phyloP scores from a whole-genome alignment of 495 filamentous ascomycete genomes.

The Penicillium fimorum region DNA sequence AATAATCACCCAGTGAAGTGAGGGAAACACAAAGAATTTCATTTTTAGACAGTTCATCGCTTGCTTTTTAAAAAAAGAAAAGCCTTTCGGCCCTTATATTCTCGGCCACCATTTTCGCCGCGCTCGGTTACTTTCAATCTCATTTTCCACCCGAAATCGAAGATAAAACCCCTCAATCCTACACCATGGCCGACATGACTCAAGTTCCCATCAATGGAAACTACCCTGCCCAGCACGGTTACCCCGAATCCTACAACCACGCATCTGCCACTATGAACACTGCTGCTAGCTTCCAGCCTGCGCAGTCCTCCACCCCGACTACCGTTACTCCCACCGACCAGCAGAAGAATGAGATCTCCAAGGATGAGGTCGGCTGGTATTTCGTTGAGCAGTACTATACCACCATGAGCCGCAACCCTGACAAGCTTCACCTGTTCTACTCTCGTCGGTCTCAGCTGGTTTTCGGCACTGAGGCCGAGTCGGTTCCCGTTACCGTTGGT shows the following conservation, averaged over 20 bases:
- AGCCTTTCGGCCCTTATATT: constrained; percentile 2
- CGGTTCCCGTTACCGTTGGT: constrained; percentile 77
- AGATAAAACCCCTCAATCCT: constrained; percentile 18
- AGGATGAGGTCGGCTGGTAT: constrained; percentile 97
- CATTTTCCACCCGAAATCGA: constrained; percentile 16
- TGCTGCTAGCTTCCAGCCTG: constrained; percentile 46
- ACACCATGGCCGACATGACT: constrained; percentile 45
- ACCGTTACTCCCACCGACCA: constrained; percentile 40
- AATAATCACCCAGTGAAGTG: constrained; percentile 22
- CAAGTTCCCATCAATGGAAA: constrained; percentile 48
- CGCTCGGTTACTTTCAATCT: constrained; percentile 22
- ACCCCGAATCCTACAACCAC: constrained; percentile 42
- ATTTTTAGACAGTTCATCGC: constrained; percentile 16
- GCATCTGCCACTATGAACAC: constrained; percentile 35
- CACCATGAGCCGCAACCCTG: constrained; percentile 88
- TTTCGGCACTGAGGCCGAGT: constrained; percentile 81
- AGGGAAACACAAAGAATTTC: constrained; percentile 18
- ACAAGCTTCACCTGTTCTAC: constrained; percentile 90
- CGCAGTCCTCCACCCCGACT: constrained; percentile 45
- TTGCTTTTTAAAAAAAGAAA: constrained; percentile 1
- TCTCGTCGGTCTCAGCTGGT: constrained; percentile 79
- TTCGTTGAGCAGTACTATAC: constrained; percentile 99
- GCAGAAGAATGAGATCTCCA: constrained; percentile 52
- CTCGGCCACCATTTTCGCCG: constrained; percentile 8
- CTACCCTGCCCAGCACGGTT: constrained; percentile 43